Evolutionary conservation across 1,284 basidiomycete species (phyloP).

Genomic region (Bondarzewia mesenterica): DNA sequence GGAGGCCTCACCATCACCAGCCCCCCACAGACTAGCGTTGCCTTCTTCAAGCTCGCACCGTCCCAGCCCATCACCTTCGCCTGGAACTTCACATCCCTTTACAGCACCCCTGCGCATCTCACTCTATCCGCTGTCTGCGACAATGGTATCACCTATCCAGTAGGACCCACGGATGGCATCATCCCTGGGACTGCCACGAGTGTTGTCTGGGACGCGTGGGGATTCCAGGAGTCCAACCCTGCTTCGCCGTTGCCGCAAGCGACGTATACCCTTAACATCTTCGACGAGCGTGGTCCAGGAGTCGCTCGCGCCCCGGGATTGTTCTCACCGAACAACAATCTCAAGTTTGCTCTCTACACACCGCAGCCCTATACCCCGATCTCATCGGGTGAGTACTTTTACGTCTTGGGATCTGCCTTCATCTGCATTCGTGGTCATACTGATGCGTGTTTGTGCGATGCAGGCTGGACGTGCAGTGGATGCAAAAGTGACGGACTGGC

Average conservation of each 20-base stretch:
- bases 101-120: constrained; percentile 59
- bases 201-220: constrained; percentile 78
- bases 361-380: constrained; percentile 73
- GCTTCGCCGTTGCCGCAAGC: constrained; percentile 64
- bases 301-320: constrained; percentile 54
- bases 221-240: constrained; percentile 63
- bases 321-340: constrained; percentile 60
- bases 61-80: constrained; percentile 76
- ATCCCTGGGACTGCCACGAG: constrained; percentile 64
- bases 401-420: too few relatives aligned
- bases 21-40: constrained; percentile 72
- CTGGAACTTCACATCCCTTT: constrained; percentile 82
- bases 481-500: constrained; percentile 49
- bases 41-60: constrained; percentile 84
- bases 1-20: constrained; percentile 69
- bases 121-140: constrained; percentile 79
- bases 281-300: constrained; percentile 68
- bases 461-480: constrained; percentile 61
- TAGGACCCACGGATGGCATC: constrained; percentile 71
- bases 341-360: constrained; percentile 82
- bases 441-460: too few relatives aligned
- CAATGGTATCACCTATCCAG: constrained; percentile 83
- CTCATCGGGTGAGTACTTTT: constrained; percentile 42
- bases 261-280: constrained; percentile 73
- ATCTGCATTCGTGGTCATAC: too few relatives aligned